Conservation (phyloP, 768 basidiomycete species). For the Sporobolomyces pararoseus region DNA sequence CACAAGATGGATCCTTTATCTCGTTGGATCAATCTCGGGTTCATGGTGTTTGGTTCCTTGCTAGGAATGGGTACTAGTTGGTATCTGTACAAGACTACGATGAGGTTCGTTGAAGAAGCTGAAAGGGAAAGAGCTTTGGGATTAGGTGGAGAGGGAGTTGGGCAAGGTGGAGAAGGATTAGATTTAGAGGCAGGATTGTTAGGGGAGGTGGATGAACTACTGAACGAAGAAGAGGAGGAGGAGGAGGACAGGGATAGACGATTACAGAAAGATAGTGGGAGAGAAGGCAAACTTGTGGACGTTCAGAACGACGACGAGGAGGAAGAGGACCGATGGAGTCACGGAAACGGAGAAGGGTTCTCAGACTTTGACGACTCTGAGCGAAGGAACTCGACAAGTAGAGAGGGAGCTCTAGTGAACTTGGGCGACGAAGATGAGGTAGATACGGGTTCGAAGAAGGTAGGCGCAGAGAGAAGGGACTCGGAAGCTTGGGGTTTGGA, state of each 20-base stretch:
- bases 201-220: background rate
- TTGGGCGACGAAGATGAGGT: background rate
- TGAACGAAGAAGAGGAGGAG: conserved; percentile 35
- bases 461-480: background rate
- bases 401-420: background rate
- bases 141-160: too few species aligned
- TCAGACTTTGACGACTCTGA: conserved; percentile 22
- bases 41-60: conserved; percentile 61
- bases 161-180: too few species aligned
- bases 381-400: background rate
- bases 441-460: background rate
- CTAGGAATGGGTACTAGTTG: conserved; percentile 63
- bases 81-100: conserved; percentile 51
- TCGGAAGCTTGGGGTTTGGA: conserved; percentile 7
- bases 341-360: conserved; percentile 8
- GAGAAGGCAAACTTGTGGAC: conserved; percentile 38
- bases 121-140: background rate
- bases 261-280: conserved; percentile 37
- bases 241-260: conserved; percentile 55
- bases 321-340: conserved; percentile 8
- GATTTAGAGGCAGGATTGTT: background rate
- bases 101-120: conserved; percentile 37
- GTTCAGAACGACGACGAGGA: background rate
- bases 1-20: conserved; percentile 65
- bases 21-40: conserved; percentile 53